These are phyloP conservation scores for Phanerochaete carnosa DNA, from an alignment of 768 basidiomycete species.

Conservation along the genomic window DNA sequence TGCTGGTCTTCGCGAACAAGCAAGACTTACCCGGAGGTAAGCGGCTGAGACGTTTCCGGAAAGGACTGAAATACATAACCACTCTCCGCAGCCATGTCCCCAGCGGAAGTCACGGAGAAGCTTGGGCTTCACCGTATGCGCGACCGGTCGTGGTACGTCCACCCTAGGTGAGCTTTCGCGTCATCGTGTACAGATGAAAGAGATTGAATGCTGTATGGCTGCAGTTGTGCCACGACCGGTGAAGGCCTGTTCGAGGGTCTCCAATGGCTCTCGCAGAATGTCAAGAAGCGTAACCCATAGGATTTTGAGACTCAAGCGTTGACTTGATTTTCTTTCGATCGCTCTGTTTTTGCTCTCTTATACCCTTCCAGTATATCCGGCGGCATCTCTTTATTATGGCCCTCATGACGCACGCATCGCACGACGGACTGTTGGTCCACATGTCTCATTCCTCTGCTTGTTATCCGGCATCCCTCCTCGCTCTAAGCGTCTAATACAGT, in stretches of 20 bases:
- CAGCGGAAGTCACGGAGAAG: conserved; percentile 97
- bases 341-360: conserved; percentile 26
- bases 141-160: conserved; percentile 98
- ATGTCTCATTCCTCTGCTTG: conserved; percentile 16
- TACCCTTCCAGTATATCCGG: conserved; percentile 17
- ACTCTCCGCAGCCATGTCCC: conserved; percentile 81
- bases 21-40: conserved; percentile 95
- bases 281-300: conserved; percentile 87
- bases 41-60: conserved; percentile 23
- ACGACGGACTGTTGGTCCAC: conserved; percentile 30
- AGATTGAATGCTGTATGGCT: background rate
- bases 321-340: conserved; percentile 22
- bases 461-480: conserved; percentile 14
- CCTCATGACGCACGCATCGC: conserved; percentile 29
- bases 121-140: conserved; percentile 94
- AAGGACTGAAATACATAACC: background rate
- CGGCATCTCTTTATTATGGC: conserved; percentile 24
- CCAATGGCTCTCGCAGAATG: conserved; percentile 96
- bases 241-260: conserved; percentile 97
- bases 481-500: conserved; percentile 16
- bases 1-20: conserved; percentile 99
- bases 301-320: conserved; percentile 11
- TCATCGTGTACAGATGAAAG: background rate
- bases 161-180: conserved; percentile 73
- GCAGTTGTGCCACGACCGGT: conserved; percentile 91